Conservation (phyloP, 2,329 filamentous ascomycete species). For the Hymenoscyphus repandus region DNA sequence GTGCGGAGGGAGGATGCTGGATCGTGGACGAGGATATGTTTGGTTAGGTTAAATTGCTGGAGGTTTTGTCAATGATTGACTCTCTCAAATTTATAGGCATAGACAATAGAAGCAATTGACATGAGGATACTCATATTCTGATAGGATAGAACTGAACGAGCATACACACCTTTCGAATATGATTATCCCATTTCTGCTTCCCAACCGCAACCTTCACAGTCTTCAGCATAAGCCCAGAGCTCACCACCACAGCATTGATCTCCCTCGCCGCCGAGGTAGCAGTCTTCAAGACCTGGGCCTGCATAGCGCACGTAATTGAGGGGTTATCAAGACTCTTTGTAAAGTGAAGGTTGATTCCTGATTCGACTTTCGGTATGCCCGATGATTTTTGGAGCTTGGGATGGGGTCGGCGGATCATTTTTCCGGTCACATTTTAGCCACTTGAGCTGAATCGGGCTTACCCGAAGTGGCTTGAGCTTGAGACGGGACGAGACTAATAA, state of each 20-base stretch:
- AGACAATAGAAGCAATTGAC: not conserved
- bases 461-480: too few relatives aligned
- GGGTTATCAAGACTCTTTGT: not conserved
- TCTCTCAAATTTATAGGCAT: not conserved
- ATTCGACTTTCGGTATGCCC: not conserved
- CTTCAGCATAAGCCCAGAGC: conserved; percentile 70
- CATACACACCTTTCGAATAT: conserved; percentile 61
- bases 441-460: too few relatives aligned
- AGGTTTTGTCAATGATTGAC: not conserved
- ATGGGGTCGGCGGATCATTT: too few relatives aligned
- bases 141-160: not conserved
- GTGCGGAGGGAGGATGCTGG: conserved; percentile 66
- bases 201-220: conserved; percentile 75
- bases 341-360: not conserved
- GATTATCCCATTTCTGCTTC: conserved; percentile 65
- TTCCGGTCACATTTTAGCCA: too few relatives aligned
- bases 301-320: conserved; percentile 1
- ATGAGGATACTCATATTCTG: not conserved
- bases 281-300: conserved; percentile 5
- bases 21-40: conserved; percentile 70
- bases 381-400: too few relatives aligned
- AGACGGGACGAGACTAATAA: too few relatives aligned
- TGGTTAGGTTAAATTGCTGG: conserved; percentile 58
- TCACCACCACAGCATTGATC: conserved; percentile 57
- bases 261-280: conserved; percentile 11